Percentiles rank a stretch among this genome's conserved stretches.
These are phyloP conservation scores for Zostera marina DNA, from an alignment of 116 monocot genomes.

Conservation along the genomic window DNA sequence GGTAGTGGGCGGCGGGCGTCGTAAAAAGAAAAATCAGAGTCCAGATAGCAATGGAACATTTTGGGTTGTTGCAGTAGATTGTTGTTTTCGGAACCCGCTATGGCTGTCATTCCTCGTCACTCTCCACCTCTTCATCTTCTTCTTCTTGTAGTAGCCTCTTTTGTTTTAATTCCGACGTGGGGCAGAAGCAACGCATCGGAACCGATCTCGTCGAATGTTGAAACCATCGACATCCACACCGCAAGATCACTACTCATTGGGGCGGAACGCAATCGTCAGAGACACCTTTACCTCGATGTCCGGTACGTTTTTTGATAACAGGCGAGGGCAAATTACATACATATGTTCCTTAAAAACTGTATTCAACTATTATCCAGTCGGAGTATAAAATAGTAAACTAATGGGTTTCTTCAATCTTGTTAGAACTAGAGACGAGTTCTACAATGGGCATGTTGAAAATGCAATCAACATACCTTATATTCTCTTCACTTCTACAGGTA, in stretches of 20 bases:
- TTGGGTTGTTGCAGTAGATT: too few relatives aligned
- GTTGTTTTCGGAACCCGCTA: too few relatives aligned
- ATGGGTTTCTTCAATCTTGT: not conserved
- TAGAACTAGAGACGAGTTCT: constrained; percentile 50
- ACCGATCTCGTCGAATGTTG: not conserved
- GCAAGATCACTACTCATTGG: constrained; percentile 27
- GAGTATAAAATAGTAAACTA: not conserved
- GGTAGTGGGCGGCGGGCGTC: too few relatives aligned
- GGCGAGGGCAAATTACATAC: not conserved
- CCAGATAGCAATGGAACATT: too few relatives aligned
- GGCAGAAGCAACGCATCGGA: constrained; percentile 6
- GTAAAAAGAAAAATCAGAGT: too few relatives aligned
- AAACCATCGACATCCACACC: constrained; percentile 33
- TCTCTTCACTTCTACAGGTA: constrained; percentile 49
- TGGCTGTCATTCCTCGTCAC: too few relatives aligned
- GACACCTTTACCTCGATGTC: constrained; percentile 48
- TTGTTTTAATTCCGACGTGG: too few relatives aligned
- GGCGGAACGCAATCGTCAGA: not conserved
- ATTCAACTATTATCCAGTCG: not conserved
- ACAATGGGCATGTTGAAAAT: constrained; percentile 37
- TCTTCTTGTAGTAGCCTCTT: too few relatives aligned
- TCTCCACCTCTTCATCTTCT: too few relatives aligned
- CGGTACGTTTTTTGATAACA: constrained; percentile 5
- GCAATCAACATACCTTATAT: constrained; percentile 53
- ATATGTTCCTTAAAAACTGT: not conserved